Evolutionary conservation across 495 filamentous ascomycete genomes (phyloP).

Genomic region (Sordaria brevicollis): DNA sequence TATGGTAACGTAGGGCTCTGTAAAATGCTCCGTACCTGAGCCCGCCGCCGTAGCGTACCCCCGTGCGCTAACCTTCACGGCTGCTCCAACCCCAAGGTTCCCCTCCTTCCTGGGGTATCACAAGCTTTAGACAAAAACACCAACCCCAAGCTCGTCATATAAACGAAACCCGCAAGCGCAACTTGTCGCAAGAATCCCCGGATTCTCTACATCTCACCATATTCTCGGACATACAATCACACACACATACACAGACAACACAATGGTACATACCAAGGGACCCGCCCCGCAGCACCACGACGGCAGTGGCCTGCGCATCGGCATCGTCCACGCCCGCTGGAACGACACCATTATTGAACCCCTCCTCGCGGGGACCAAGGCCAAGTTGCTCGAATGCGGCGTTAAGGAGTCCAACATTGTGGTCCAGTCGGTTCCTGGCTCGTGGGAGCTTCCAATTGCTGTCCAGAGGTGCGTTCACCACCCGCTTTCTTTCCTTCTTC

Average conservation of each 20-base stretch:
- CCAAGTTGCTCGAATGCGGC: conserved; percentile 48
- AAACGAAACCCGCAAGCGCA: background rate
- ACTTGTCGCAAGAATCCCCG: background rate
- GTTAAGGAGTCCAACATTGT: conserved; percentile 83
- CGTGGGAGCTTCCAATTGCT: conserved; percentile 85
- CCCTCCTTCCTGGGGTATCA: background rate
- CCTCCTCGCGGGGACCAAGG: conserved; percentile 58
- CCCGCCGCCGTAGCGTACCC: background rate
- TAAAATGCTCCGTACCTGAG: background rate
- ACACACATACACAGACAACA: background rate
- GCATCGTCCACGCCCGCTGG: conserved; percentile 93
- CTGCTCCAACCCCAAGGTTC: background rate
- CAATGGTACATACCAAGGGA: conserved; percentile 33
- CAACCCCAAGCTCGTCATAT: background rate
- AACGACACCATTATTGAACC: conserved; percentile 68
- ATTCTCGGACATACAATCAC: background rate
- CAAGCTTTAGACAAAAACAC: background rate
- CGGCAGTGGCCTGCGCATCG: conserved; percentile 78
- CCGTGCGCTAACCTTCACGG: background rate
- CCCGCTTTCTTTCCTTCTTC: background rate
- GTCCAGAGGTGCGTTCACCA: conserved; percentile 55
- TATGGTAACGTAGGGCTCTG: background rate
- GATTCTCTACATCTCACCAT: background rate
- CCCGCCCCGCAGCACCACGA: conserved; percentile 37
- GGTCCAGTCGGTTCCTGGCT: conserved; percentile 79